Conservation (phyloP, 192 early-diverging fungal species). For the Coemansia sp. region DNA sequence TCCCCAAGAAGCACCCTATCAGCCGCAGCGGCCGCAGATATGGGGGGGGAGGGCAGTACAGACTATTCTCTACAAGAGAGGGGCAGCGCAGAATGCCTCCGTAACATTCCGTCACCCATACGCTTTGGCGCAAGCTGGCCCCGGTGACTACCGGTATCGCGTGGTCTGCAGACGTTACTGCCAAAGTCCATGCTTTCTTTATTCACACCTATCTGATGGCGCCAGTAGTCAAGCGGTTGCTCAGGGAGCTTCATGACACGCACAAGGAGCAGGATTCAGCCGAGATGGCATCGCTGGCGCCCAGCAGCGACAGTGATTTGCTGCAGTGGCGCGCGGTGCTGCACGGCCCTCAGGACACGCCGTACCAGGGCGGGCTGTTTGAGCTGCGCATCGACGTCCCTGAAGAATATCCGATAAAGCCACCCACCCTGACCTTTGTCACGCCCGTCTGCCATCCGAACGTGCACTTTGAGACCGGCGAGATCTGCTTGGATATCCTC, state of each 20-base stretch:
- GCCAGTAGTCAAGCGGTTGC: conserved; percentile 47
- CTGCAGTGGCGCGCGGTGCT: conserved; percentile 47
- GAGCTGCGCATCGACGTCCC: conserved; percentile 76
- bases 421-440: conserved; percentile 66
- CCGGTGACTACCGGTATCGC: no score
- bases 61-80: no score
- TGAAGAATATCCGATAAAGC: conserved; percentile 64
- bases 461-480: conserved; percentile 90
- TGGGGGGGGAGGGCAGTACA: no score
- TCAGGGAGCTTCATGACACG: conserved; percentile 54
- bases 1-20: no score
- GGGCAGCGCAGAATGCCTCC: no score
- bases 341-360: conserved; percentile 44
- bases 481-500: conserved; percentile 95
- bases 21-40: no score
- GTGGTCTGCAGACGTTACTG: no score
- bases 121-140: no score
- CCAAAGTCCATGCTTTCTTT: not conserved
- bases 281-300: conserved; percentile 27
- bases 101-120: no score
- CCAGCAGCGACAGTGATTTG: conserved; percentile 37
- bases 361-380: conserved; percentile 66
- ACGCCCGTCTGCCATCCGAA: conserved; percentile 93
- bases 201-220: conserved; percentile 25
- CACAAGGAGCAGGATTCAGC: conserved; percentile 17